Evolutionary conservation across 306 rosid genomes (phyloP).

Genomic region (Alnus rubra): DNA sequence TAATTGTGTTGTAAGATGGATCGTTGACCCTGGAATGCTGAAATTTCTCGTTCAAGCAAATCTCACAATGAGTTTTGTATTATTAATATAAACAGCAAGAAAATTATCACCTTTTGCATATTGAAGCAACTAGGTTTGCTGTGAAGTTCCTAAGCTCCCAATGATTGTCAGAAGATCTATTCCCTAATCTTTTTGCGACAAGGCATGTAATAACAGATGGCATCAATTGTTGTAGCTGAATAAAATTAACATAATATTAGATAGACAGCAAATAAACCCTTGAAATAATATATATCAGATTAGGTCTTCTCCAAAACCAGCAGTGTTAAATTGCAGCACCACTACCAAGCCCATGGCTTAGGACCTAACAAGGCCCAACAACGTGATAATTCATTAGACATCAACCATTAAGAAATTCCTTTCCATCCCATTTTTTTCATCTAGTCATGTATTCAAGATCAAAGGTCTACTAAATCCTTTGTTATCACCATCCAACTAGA

Average conservation of each 20-base stretch:
- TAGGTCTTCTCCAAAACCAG: constrained; percentile 22
- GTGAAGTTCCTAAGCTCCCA: constrained; percentile 93
- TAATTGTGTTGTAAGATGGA: background rate
- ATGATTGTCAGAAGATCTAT: constrained; percentile 71
- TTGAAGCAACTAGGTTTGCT: constrained; percentile 71
- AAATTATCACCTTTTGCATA: constrained; percentile 78
- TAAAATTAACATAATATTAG: constrained; percentile 33
- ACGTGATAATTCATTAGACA: background rate
- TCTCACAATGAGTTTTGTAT: constrained; percentile 3
- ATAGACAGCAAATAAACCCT: constrained; percentile 21
- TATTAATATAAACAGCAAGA: constrained; percentile 18
- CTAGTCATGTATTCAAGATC: background rate
- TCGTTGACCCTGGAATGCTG: constrained; percentile 5
- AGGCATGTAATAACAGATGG: constrained; percentile 86
- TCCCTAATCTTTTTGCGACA: constrained; percentile 81
- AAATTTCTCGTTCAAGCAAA: constrained; percentile 12
- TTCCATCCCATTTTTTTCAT: background rate
- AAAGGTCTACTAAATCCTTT: background rate
- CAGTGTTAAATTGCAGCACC: constrained; percentile 6
- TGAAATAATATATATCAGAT: background rate
- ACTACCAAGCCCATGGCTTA: background rate
- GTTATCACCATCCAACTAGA: constrained; percentile 12
- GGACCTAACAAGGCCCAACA: background rate
- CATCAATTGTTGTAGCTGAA: constrained; percentile 92
- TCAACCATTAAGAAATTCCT: background rate